Evolutionary conservation across 306 rosid genomes (phyloP).

Genomic region (Citrullus mucosospermus): DNA sequence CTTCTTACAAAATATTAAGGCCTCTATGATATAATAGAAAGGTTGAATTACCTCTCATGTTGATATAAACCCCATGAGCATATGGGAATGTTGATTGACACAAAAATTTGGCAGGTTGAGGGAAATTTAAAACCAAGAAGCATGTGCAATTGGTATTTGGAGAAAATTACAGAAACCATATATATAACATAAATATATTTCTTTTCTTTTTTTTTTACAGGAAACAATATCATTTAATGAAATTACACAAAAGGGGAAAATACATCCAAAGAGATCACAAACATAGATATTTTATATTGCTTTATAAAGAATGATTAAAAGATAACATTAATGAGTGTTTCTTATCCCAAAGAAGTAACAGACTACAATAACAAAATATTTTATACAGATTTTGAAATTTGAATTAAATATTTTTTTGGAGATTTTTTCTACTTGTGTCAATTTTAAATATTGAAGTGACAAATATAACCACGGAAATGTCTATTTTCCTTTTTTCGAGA

Average conservation of each 20-base stretch:
- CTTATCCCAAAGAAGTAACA: not conserved
- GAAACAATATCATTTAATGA: not conserved
- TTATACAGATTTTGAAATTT: not conserved
- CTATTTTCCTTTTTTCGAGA: not conserved
- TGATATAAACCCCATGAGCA: too few relatives aligned
- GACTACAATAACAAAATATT: not conserved
- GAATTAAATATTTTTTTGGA: not conserved
- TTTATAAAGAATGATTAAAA: not conserved
- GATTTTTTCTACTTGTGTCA: not conserved
- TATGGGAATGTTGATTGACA: too few relatives aligned
- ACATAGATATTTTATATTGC: not conserved
- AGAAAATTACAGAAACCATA: not conserved
- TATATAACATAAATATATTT: not conserved
- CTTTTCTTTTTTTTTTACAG: not conserved
- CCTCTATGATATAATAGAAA: too few relatives aligned
- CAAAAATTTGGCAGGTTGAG: too few relatives aligned
- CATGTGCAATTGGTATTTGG: not conserved
- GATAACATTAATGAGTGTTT: not conserved
- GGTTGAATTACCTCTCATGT: too few relatives aligned
- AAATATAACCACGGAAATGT: not conserved
- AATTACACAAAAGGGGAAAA: not conserved
- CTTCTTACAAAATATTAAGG: too few relatives aligned
- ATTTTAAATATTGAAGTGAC: not conserved
- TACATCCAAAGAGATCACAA: not conserved
- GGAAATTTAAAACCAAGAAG: too few relatives aligned